Base-by-base conservation (phyloP, 2,329 filamentous ascomycete species). In the Apiospora sp. region DNA sequence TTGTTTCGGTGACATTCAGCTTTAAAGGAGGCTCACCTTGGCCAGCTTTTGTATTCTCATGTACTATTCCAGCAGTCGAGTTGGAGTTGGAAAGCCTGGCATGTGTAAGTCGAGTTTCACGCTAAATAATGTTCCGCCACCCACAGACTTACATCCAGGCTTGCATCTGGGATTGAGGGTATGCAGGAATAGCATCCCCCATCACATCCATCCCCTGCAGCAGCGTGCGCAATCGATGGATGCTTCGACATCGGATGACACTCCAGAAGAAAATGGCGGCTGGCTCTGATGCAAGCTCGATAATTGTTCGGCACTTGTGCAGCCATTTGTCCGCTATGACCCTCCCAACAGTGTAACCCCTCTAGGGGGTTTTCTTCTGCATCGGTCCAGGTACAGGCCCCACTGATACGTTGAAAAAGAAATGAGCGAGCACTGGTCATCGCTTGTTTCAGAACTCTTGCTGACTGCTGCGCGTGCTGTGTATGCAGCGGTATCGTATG, bases 51-150 rank as follows among this genome's bases (percentile, higher is more conserved):
- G 4, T 51, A 27, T 51, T 27, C n/a, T 51, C n/a, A 13, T 51
- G 49, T n/a, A 12, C 13, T 14, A 54, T 30, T 34, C 16, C 24
- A 14, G 30, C 14, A 58, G 16, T 30, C 24, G 22, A 61, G 54
- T 37, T 27, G 54, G 30, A 61, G n/a, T 37, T n/a, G 54, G 22
- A 37, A 19, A 37, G 54, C 10, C 19, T 64, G 22, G 54, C 10
- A 34, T 64, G 22, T 41, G 34, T 37, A 64, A 41, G 58, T 64
- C 58, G 58, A 64, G 58, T 64, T 64, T 64, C 34, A 64, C 58
- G 58, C 58, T 64, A 64, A 41, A 41, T 22, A 41, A n/a, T n/a
- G 10, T 37, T 64, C 30, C 30, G 34, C 19, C 34, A n/a, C 30
- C 34, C 30, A 64, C 54, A 6, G 30, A 34, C 16, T 27, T 30